Percentiles rank a stretch among this genome's conserved stretches.
These are phyloP conservation scores for Darksidea phi DNA, from an alignment of 495 filamentous ascomycete species.

Conservation along the genomic window DNA sequence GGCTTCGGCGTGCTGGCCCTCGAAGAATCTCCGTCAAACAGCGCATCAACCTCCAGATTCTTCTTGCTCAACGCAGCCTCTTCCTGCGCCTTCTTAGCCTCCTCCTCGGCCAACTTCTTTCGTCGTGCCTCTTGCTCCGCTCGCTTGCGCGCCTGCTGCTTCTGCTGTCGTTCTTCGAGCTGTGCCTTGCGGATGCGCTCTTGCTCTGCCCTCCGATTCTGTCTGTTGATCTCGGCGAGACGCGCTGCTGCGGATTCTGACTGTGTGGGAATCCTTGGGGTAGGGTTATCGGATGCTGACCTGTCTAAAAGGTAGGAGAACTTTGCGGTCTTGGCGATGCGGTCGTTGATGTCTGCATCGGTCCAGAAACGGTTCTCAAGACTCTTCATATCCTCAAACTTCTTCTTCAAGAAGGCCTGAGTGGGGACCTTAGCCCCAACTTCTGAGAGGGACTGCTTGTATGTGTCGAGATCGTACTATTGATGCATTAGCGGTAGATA, in stretches of 20 bases:
- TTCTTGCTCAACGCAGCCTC: conserved; percentile 31
- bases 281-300: conserved; percentile 21
- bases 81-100: conserved; percentile 39
- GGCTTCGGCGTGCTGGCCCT: conserved; percentile 39
- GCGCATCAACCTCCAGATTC: conserved; percentile 36
- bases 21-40: conserved; percentile 44
- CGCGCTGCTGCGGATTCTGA: conserved; percentile 63
- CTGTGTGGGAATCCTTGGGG: conserved; percentile 4
- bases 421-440: conserved; percentile 72
- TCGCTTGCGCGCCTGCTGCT: conserved; percentile 45
- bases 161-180: conserved; percentile 61
- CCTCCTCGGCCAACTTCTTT: conserved; percentile 38
- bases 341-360: conserved; percentile 71
- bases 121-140: conserved; percentile 48
- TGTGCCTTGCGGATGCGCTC: conserved; percentile 84
- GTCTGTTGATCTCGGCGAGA: conserved; percentile 69
- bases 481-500: conserved; percentile 37
- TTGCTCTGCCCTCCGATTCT: conserved; percentile 74
- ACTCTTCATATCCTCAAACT: conserved; percentile 77
- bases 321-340: conserved; percentile 64
- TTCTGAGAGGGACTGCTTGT: conserved; percentile 68
- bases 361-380: conserved; percentile 79
- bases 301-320: conserved; percentile 42
- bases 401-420: conserved; percentile 60
- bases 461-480: conserved; percentile 79